Base-by-base conservation (phyloP, 2,329 filamentous ascomycete species). In the Cryphonectria japonica region DNA sequence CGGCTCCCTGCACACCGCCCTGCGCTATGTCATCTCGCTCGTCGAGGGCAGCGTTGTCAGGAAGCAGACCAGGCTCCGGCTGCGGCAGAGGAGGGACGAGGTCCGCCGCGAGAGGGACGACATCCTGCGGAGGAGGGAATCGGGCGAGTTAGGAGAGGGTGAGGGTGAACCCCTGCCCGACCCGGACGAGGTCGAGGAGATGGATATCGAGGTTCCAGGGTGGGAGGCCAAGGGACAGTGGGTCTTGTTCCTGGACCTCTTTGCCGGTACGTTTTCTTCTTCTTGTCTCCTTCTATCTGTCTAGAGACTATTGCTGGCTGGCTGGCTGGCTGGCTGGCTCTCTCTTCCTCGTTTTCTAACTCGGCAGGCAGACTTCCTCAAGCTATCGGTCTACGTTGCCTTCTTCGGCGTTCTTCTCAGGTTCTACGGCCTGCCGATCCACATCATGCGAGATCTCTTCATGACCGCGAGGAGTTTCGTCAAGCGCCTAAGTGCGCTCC, bases 211-310 rank as follows among this genome's bases (percentile, higher is more conserved):
- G 79, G 93, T 98, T 29, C 93, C 95, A 4, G 96, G 95, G 13
- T 99, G 96, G 96, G 94, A 98, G 78, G 91, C 93, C 72, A 99
- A 98, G 84, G 94, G 96, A 52, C 92, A 96, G 76, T 98, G 93
- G 88, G 86, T 98, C 19, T 90, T 99, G 75, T 94, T 91, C 77
- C 85, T 98, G 71, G 95, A 99, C 79, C 87, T 99, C 26, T 80
- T 92, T 60, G 94, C 92, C 65, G 92, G 92, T 93, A 84, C 80
- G 88, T 77, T 37, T 26, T 8, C 32, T 9, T 52, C 34, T 37
- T 39, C 41, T 62, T n/a, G 26, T 26, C 3, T 11, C 4, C 13
- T 37, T n/a, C 19, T 39, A 9, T 39, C 8, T 39, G 19, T 60
- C 32, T 60, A 14, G 26, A 11, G 5, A 11, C 34, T 34, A 34